Conservation (phyloP, 371 early-diverging fungal species). For the Mortierella polycephala region DNA sequence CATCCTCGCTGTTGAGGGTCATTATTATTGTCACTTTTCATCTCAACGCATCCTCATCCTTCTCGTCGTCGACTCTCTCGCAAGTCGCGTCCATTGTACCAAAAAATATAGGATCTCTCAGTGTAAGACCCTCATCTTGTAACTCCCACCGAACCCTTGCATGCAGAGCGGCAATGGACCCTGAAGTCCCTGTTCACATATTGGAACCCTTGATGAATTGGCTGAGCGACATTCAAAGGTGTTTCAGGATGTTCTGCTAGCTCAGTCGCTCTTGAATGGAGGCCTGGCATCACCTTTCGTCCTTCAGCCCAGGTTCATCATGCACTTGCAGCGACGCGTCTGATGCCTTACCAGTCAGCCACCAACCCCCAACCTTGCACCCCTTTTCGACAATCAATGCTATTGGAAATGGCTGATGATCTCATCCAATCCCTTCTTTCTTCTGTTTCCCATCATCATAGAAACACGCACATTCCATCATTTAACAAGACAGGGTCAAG, state of each 20-base stretch:
- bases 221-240: too few relatives aligned
- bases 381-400: neutral
- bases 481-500: conserved; percentile 7
- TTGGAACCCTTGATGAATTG: too few relatives aligned
- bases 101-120: too few relatives aligned
- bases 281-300: too few relatives aligned
- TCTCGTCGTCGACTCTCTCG: neutral
- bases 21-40: neutral
- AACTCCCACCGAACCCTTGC: too few relatives aligned
- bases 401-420: neutral
- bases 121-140: too few relatives aligned
- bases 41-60: neutral
- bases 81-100: neutral
- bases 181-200: too few relatives aligned
- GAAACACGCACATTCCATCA: neutral
- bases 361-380: neutral
- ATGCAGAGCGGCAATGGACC: too few relatives aligned
- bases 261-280: too few relatives aligned
- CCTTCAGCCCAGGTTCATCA: too few relatives aligned
- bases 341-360: neutral
- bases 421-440: neutral
- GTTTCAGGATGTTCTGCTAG: too few relatives aligned
- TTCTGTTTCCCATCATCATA: conserved; percentile 4
- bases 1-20: neutral
- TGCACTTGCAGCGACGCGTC: neutral